phyloP scores from a whole-genome alignment of 169 alveolate species.

The Plasmodium sp. region DNA sequence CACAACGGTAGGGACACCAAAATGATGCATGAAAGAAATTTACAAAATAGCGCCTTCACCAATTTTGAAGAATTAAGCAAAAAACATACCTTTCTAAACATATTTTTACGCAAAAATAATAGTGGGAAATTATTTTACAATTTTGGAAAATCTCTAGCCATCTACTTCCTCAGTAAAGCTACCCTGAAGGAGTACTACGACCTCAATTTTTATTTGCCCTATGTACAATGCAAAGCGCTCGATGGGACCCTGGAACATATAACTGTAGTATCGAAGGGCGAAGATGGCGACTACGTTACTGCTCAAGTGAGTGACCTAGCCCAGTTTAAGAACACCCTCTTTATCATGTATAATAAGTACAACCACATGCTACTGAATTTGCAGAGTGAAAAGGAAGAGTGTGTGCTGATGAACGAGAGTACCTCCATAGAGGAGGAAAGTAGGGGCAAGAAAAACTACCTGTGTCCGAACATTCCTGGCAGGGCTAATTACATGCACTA shows the following conservation, averaged over 20 bases:
- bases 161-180: slow-evolving; percentile 66
- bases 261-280: not conserved
- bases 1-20: not conserved
- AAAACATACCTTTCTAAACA: slow-evolving; percentile 32
- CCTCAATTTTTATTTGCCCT: slow-evolving; percentile 53
- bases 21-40: slow-evolving; percentile 70
- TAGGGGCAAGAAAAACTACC: not conserved
- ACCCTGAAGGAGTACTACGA: slow-evolving; percentile 44
- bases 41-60: slow-evolving; percentile 18
- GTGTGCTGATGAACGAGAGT: not conserved
- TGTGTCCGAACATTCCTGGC: slow-evolving; percentile 85
- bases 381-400: not conserved
- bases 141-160: slow-evolving; percentile 57
- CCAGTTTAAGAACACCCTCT: not conserved
- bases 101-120: slow-evolving; percentile 16
- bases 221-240: slow-evolving; percentile 6
- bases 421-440: not conserved
- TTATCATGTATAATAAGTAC: slow-evolving; percentile 29
- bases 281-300: not conserved
- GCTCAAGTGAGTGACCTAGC: not conserved
- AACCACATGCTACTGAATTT: not conserved
- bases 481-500: slow-evolving; percentile 80
- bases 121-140: slow-evolving; percentile 28
- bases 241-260: not conserved
- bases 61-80: slow-evolving; percentile 63